Conservation (phyloP, 139 green algal genomes). For the Yamagishiella unicocca region DNA sequence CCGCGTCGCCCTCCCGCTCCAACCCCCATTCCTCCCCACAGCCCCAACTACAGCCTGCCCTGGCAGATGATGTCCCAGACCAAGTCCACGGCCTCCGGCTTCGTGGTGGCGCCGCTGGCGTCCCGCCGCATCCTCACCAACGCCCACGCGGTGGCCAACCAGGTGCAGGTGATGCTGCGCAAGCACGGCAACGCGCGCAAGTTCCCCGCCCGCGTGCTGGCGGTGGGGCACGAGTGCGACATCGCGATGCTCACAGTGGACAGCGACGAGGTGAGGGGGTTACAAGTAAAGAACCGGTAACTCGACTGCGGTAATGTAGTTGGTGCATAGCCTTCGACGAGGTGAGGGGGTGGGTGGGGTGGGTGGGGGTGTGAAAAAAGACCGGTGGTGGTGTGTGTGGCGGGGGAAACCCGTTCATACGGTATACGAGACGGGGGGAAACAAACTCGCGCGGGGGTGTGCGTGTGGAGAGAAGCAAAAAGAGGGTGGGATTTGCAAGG, state of each 20-base stretch:
- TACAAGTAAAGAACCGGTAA: no score
- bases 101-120: slow-evolving; percentile 65
- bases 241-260: slow-evolving; percentile 94
- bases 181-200: slow-evolving; percentile 89
- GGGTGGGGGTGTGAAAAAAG: no score
- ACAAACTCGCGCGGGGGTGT: no score
- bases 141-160: slow-evolving; percentile 68
- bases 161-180: slow-evolving; percentile 68
- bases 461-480: no score
- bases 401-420: no score
- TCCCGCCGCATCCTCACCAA: slow-evolving; percentile 81
- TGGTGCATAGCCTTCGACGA: no score
- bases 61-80: slow-evolving; percentile 80
- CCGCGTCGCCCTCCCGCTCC: background rate
- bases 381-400: no score
- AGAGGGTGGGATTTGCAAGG: no score
- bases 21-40: background rate
- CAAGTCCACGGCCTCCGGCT: slow-evolving; percentile 74
- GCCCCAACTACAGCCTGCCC: slow-evolving; percentile 83
- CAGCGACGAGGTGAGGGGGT: slow-evolving; percentile 70
- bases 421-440: no score
- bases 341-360: no score
- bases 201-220: slow-evolving; percentile 88
- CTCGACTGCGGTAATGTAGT: no score
- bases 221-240: slow-evolving; percentile 95